These are phyloP conservation scores for Phaeosphaeriaceae sp. DNA, from an alignment of 2,329 filamentous ascomycete species.

Conservation along the genomic window DNA sequence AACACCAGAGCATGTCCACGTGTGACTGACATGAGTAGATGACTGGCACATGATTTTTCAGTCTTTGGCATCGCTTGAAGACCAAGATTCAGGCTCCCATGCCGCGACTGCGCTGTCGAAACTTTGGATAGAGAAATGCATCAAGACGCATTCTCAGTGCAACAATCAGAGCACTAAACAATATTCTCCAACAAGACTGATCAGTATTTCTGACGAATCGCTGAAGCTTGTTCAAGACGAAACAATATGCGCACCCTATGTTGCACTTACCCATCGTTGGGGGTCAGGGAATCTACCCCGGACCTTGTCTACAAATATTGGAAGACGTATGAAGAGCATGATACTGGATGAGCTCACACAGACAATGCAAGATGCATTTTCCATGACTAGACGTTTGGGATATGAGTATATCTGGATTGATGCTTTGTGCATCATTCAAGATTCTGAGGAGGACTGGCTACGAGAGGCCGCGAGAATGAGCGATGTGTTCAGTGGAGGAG, in stretches of 20 bases:
- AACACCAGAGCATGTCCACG: background rate
- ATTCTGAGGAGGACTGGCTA: conserved; percentile 15
- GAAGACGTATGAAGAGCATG: background rate
- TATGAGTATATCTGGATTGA: conserved; percentile 25
- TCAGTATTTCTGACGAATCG: background rate
- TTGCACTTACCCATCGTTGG: background rate
- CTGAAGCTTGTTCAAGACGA: background rate
- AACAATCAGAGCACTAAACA: background rate
- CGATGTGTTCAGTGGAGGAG: conserved; percentile 8
- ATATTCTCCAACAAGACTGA: background rate
- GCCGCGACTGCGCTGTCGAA: background rate
- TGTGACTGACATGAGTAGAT: background rate
- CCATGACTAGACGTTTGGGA: background rate
- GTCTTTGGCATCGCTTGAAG: background rate
- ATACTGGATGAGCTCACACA: background rate
- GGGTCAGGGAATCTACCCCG: background rate
- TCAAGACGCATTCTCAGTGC: background rate
- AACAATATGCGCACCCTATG: background rate
- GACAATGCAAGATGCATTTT: conserved; percentile 3
- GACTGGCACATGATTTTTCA: background rate
- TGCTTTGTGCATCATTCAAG: conserved; percentile 21
- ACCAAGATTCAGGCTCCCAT: background rate
- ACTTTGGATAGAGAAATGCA: background rate
- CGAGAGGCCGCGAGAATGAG: conserved; percentile 19
- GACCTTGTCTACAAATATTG: background rate